Conservation (phyloP, 306 rosid species). For the Amphicarpaea edgeworthii region DNA sequence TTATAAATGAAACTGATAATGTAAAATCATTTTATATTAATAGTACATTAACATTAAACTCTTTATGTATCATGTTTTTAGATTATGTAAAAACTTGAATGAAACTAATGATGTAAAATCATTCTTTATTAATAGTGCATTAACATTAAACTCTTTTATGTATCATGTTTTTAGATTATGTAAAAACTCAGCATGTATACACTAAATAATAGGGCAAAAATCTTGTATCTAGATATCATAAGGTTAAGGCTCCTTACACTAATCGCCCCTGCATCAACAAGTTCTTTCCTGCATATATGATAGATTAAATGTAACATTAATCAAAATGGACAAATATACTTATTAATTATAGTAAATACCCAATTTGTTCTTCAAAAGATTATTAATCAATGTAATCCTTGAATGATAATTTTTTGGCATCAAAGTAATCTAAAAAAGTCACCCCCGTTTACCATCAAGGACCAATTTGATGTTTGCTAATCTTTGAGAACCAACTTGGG, state of each 20-base stretch:
- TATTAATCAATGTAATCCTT: conserved; percentile 19
- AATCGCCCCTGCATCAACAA: conserved; percentile 55
- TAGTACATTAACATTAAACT: too few species aligned
- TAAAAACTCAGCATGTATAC: background rate
- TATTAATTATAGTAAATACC: background rate
- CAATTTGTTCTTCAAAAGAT: background rate
- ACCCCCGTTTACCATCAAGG: background rate
- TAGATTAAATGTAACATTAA: conserved; percentile 30
- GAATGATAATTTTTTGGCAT: conserved; percentile 19
- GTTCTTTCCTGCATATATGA: conserved; percentile 60
- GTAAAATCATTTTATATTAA: too few species aligned
- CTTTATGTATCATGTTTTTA: too few species aligned
- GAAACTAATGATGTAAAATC: too few species aligned
- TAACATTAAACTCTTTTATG: too few species aligned
- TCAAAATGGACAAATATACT: conserved; percentile 25
- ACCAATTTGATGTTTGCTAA: conserved; percentile 28
- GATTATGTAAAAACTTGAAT: too few species aligned
- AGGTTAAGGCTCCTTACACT: conserved; percentile 60
- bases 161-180: background rate
- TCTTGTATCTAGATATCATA: conserved; percentile 28
- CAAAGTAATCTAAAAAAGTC: background rate
- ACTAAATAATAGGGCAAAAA: conserved; percentile 14
- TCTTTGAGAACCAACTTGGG: conserved; percentile 11
- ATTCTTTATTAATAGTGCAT: too few species aligned
- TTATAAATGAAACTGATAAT: too few species aligned